phyloP scores from a whole-genome alignment of 2,329 filamentous ascomycete genomes.

The Pochonia chlamydosporia region DNA sequence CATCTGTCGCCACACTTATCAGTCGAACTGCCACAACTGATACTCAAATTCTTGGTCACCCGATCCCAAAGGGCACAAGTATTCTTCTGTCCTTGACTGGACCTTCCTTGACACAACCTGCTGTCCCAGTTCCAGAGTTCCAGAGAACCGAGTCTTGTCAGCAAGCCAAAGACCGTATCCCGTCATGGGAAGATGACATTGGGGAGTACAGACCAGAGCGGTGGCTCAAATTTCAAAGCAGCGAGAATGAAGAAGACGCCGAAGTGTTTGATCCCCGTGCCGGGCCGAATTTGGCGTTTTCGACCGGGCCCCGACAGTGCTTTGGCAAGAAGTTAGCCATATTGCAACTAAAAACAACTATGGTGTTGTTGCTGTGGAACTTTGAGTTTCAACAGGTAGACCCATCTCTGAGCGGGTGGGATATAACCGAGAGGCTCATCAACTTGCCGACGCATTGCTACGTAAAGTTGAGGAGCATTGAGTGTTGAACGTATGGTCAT shows the following conservation, averaged over 20 bases:
- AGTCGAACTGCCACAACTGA: slow-evolving; percentile 24
- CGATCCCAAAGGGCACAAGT: slow-evolving; percentile 27
- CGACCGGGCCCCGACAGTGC: slow-evolving; percentile 29
- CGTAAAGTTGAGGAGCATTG: slow-evolving; percentile 16
- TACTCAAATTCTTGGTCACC: slow-evolving; percentile 26
- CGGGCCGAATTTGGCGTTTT: slow-evolving; percentile 30
- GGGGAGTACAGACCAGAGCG: slow-evolving; percentile 29
- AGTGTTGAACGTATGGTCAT: background rate
- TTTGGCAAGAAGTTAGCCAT: slow-evolving; percentile 32
- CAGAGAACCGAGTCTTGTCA: slow-evolving; percentile 19
- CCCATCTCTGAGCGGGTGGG: slow-evolving; percentile 12
- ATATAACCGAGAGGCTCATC: slow-evolving; percentile 16
- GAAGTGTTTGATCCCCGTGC: slow-evolving; percentile 24
- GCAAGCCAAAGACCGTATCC: slow-evolving; percentile 17
- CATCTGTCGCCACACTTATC: slow-evolving; percentile 22
- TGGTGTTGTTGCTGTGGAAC: slow-evolving; percentile 31
- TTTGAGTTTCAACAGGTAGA: slow-evolving; percentile 23
- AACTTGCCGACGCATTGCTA: slow-evolving; percentile 22
- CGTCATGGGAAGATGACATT: slow-evolving; percentile 25
- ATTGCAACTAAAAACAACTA: slow-evolving; percentile 27
- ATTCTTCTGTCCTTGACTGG: slow-evolving; percentile 23
- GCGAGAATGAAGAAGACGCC: slow-evolving; percentile 7
- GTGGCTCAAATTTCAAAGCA: slow-evolving; percentile 23
- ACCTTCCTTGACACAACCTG: slow-evolving; percentile 21
- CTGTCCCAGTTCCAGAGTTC: slow-evolving; percentile 20